These are phyloP conservation scores for Tolypocladium guangdongense DNA, from an alignment of 2,329 filamentous ascomycete genomes.

Conservation along the genomic window DNA sequence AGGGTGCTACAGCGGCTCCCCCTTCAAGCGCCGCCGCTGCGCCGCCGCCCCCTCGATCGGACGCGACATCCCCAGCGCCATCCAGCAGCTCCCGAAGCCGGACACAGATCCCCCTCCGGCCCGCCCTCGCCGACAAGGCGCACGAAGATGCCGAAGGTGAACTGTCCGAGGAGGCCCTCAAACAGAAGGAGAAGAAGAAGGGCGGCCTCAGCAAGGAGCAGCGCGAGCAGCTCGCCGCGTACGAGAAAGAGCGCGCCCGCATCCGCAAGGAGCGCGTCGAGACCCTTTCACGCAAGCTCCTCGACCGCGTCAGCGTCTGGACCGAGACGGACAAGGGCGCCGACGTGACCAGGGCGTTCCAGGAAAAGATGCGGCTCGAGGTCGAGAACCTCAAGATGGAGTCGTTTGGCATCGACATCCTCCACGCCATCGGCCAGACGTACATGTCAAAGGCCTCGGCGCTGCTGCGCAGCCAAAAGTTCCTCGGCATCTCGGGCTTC, in stretches of 20 bases:
- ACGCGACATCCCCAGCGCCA: constrained; percentile 28
- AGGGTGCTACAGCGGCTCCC: constrained; percentile 11
- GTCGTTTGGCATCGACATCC: constrained; percentile 89
- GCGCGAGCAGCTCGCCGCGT: constrained; percentile 78
- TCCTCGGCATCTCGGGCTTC: constrained; percentile 91
- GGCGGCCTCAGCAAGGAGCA: constrained; percentile 81
- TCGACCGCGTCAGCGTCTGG: constrained; percentile 87
- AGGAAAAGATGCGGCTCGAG: constrained; percentile 88
- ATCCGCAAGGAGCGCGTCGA: constrained; percentile 85
- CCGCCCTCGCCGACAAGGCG: constrained; percentile 73
- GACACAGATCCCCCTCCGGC: constrained; percentile 60
- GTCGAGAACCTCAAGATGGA: constrained; percentile 99
- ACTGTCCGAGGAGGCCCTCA: constrained; percentile 45
- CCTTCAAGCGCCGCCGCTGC: constrained; percentile 10
- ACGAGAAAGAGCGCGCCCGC: constrained; percentile 73
- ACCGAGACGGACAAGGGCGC: constrained; percentile 87
- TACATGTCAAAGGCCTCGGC: constrained; percentile 81
- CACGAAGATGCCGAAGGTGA: constrained; percentile 62
- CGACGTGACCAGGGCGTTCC: constrained; percentile 81
- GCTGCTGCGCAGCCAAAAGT: constrained; percentile 90
- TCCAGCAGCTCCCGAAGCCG: constrained; percentile 31
- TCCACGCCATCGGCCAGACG: constrained; percentile 87
- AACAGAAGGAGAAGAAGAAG: constrained; percentile 68
- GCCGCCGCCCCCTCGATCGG: constrained; percentile 19
- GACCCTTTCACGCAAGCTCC: constrained; percentile 70